These are phyloP conservation scores for Botrytis medusae DNA, from an alignment of 2,329 filamentous ascomycete genomes.

Conservation along the genomic window DNA sequence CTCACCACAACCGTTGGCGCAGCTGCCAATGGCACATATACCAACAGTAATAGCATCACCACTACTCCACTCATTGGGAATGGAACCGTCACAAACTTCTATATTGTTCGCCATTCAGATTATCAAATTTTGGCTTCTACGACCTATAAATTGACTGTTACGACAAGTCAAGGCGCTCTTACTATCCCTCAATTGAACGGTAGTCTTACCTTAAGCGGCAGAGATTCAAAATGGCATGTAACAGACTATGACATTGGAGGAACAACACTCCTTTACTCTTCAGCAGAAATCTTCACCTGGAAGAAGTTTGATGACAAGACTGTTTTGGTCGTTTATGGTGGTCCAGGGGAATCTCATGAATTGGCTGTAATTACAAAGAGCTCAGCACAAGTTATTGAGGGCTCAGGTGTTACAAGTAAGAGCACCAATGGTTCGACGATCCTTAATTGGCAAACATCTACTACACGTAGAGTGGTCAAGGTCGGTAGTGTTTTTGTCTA, in stretches of 20 bases:
- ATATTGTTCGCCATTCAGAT: conserved; percentile 63
- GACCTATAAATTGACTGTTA: conserved; percentile 62
- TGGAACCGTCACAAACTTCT: conserved; percentile 58
- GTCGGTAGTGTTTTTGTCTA: conserved; percentile 42
- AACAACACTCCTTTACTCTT: conserved; percentile 63
- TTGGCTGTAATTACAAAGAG: conserved; percentile 48
- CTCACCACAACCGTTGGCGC: conserved; percentile 57
- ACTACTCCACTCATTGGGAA: conserved; percentile 62
- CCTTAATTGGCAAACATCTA: conserved; percentile 56
- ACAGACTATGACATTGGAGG: conserved; percentile 64
- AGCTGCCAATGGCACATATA: conserved; percentile 46
- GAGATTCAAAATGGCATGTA: conserved; percentile 68
- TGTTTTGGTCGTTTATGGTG: conserved; percentile 64
- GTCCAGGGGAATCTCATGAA: conserved; percentile 61
- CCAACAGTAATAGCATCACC: conserved; percentile 50
- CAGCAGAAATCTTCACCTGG: conserved; percentile 69
- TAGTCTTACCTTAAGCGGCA: conserved; percentile 56
- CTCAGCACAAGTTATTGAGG: conserved; percentile 40
- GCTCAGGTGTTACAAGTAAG: conserved; percentile 37
- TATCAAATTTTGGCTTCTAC: conserved; percentile 60
- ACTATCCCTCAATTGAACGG: conserved; percentile 59
- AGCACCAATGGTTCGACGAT: conserved; percentile 47
- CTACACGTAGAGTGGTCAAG: conserved; percentile 52
- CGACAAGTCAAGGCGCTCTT: conserved; percentile 57
- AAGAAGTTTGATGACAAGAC: conserved; percentile 61